Evolutionary conservation across 1,284 basidiomycete species (phyloP).

Genomic region (Limonomyces culmigenus): DNA sequence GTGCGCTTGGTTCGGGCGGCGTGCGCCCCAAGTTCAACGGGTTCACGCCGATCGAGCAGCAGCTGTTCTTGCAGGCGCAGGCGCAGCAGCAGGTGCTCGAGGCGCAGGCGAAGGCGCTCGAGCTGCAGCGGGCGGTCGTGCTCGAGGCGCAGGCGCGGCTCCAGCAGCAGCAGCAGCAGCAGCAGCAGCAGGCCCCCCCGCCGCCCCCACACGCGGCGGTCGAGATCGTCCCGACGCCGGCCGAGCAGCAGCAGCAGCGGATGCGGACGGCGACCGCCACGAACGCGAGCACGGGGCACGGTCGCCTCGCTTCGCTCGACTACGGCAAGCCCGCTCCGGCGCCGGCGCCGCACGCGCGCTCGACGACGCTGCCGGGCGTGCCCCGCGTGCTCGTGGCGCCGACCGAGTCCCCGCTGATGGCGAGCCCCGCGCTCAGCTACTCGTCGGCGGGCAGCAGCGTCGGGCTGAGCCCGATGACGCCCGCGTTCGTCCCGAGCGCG

Average conservation of each 20-base stretch:
- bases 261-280: background rate
- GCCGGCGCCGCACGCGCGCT: background rate
- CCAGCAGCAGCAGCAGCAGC: background rate
- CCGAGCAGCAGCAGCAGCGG: too few relatives aligned
- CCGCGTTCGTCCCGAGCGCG: background rate
- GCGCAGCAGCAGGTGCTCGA: constrained; percentile 12
- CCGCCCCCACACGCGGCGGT: background rate
- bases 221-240: background rate
- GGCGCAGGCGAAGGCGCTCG: background rate
- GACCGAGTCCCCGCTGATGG: background rate
- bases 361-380: background rate
- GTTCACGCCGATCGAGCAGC: constrained; percentile 50
- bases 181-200: background rate
- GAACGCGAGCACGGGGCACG: too few relatives aligned
- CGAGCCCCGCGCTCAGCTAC: background rate
- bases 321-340: background rate
- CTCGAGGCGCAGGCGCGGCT: background rate
- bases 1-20: constrained; percentile 8
- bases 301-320: too few relatives aligned
- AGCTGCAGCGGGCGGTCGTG: background rate
- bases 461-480: background rate
- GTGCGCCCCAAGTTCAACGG: constrained; percentile 20
- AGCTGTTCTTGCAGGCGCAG: constrained; percentile 46
- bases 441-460: background rate
- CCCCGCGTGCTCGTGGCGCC: too few relatives aligned